Conservation (phyloP, 2,329 filamentous ascomycete genomes). For the Phialemonium atrogriseum region DNA sequence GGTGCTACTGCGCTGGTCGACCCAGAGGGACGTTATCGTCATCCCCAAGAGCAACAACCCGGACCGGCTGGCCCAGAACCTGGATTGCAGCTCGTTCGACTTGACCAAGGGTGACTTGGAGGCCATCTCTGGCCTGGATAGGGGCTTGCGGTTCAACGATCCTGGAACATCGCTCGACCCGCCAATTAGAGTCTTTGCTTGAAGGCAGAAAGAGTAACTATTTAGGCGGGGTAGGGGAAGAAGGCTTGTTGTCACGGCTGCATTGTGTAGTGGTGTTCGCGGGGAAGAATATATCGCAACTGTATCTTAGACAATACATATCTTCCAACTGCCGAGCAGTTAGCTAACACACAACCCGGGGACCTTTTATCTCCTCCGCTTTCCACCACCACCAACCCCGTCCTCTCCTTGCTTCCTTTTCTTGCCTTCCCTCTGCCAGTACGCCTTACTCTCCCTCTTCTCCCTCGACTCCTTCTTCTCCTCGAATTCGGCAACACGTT, state of each 20-base stretch:
- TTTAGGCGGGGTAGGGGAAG: too few relatives aligned
- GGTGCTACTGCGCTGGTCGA: slow-evolving; percentile 59
- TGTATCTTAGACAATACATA: too few relatives aligned
- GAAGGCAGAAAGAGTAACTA: too few relatives aligned
- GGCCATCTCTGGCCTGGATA: slow-evolving; percentile 45
- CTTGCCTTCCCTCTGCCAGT: slow-evolving; percentile 84
- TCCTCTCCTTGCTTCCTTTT: slow-evolving; percentile 42
- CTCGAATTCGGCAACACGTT: slow-evolving; percentile 71
- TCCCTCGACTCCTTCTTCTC: slow-evolving; percentile 83
- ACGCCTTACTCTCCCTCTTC: slow-evolving; percentile 87
- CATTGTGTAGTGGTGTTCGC: too few relatives aligned
- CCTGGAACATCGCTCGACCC: slow-evolving; percentile 20
- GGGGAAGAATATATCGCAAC: too few relatives aligned
- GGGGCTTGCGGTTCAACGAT: slow-evolving; percentile 52
- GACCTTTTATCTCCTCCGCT: slow-evolving; percentile 23
- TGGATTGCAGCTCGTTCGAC: slow-evolving; percentile 48
- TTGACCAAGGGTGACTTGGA: slow-evolving; percentile 46
- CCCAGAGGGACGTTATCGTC: slow-evolving; percentile 52
- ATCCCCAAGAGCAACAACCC: slow-evolving; percentile 56
- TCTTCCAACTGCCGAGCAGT: too few relatives aligned
- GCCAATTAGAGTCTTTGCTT: background rate
- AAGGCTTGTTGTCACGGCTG: too few relatives aligned
- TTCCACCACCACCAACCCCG: slow-evolving; percentile 27
- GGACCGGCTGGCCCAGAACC: slow-evolving; percentile 41
- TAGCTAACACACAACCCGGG: too few relatives aligned